Percentiles rank a stretch among this genome's conserved stretches.
These are phyloP conservation scores for Protomyces lactucae-debilis DNA, from an alignment of 1,139 yeast genomes.

Conservation along the genomic window DNA sequence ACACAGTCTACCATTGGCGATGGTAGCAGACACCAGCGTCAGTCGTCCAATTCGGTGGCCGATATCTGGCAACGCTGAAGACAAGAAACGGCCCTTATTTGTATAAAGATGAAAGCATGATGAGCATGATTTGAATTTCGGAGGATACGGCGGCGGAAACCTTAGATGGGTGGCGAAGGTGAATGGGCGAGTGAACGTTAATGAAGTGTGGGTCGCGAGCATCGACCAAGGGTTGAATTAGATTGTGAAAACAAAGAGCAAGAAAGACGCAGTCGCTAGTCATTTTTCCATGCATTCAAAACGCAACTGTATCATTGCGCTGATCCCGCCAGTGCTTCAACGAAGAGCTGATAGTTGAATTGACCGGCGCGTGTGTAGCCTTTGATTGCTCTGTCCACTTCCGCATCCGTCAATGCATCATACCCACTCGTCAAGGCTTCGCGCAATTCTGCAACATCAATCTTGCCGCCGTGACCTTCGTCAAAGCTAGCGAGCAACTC, in stretches of 20 bases:
- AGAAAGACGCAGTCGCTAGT: no score
- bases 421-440: constrained; percentile 47
- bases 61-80: neutral
- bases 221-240: no score
- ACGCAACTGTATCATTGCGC: neutral
- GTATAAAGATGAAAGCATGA: no score
- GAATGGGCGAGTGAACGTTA: no score
- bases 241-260: no score
- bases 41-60: neutral
- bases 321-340: constrained; percentile 30
- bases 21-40: neutral
- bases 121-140: no score
- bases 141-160: no score
- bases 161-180: no score
- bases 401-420: constrained; percentile 48
- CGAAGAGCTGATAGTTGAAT: constrained; percentile 25
- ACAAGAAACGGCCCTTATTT: no score
- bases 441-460: constrained; percentile 52
- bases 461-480: constrained; percentile 39
- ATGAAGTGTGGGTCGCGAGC: no score
- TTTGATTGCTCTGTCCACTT: constrained; percentile 43
- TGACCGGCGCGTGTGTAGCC: constrained; percentile 13
- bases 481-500: constrained; percentile 62
- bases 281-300: no score
- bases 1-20: neutral